Conservation (phyloP, 2,329 filamentous ascomycete species). For the Thelonectria blattea region DNA sequence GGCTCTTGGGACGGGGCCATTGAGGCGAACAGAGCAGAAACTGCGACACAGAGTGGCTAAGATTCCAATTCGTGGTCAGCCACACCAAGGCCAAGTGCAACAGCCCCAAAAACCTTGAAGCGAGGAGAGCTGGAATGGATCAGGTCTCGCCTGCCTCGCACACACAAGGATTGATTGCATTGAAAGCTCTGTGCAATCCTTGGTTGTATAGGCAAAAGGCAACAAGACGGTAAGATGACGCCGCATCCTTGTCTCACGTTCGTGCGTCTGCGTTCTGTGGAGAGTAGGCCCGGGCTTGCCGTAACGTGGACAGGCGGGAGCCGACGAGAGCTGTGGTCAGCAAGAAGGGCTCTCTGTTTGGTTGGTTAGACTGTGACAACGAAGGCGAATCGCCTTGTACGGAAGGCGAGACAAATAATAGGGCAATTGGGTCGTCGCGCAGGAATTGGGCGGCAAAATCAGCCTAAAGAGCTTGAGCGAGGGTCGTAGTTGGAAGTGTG, state of each 20-base stretch:
- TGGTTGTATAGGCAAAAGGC: slow-evolving; percentile 11
- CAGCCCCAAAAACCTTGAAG: not conserved
- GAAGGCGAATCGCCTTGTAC: not conserved
- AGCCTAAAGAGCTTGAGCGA: not conserved
- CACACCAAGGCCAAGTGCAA: slow-evolving; percentile 13
- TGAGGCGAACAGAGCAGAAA: slow-evolving; percentile 21
- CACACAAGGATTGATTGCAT: slow-evolving; percentile 2
- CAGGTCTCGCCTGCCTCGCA: not conserved
- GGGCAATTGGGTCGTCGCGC: not conserved
- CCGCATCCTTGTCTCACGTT: slow-evolving; percentile 30
- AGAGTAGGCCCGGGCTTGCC: slow-evolving; percentile 32
- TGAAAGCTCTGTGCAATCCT: slow-evolving; percentile 19
- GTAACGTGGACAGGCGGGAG: slow-evolving; percentile 15
- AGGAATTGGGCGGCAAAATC: slow-evolving; percentile 2
- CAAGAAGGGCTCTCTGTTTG: not conserved
- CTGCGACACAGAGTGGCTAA: slow-evolving; percentile 28
- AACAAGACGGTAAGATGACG: slow-evolving; percentile 26
- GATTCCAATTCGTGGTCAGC: slow-evolving; percentile 24
- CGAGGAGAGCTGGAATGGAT: not conserved
- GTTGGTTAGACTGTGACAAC: not conserved
- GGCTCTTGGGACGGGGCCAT: slow-evolving; percentile 8
- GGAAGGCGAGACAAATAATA: not conserved
- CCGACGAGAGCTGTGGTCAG: slow-evolving; percentile 9
- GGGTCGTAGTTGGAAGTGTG: not conserved
- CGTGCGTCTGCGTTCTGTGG: slow-evolving; percentile 32